Base-by-base conservation (phyloP, 2,329 filamentous ascomycete genomes). In the Penicillium italicum region DNA sequence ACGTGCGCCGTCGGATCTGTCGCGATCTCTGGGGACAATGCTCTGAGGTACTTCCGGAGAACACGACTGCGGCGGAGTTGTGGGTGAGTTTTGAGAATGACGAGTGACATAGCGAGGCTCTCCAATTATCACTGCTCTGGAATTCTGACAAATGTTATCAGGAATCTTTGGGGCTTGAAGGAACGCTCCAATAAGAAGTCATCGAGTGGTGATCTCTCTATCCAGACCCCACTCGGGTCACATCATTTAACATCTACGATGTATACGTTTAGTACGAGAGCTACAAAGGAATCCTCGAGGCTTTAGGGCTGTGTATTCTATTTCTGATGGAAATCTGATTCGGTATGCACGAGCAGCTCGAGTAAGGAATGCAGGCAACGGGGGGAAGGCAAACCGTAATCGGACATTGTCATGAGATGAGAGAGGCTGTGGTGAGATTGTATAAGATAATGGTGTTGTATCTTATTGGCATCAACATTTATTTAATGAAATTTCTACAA, bases 1-100 rank as follows among this genome's bases (percentile, higher is more conserved):
- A 54, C 30, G 66, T 67, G 43, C 77, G 82, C 56, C 75, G 75
- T 68, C 77, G 70, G 65, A 81, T 84, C 60, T 77, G 75, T 49
- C 67, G 62, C 46, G 78, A 82, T 57, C 63, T 84, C 62, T 85
- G 82, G 82, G 70, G 61, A 47, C 64, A 70, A 53, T 78, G 82
- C 60, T 74, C 75, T 55, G 80, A 79, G 42, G 65, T 72, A 30
- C 56, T 84, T 60, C 72, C 76, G 31, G 79, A 81, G 54, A 73
- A 71, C 41, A 77, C 79, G 69, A 73, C 64, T 22, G 74, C 67
- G 57, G 76, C 74, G 50, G 79, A 82, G 61, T 61, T 84, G 36
- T 81, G 80, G 77, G 83, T 77, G 55, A 61, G 57, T 53, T 45
- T 38, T 30, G 22, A 33, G 18, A 42, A 26, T 26, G 34, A 49